A percentile compares a stretch with the other conserved stretches of the same genome.
Evolutionary conservation across 495 filamentous ascomycete species (phyloP).

Genomic region (Haplographium delicatum): DNA sequence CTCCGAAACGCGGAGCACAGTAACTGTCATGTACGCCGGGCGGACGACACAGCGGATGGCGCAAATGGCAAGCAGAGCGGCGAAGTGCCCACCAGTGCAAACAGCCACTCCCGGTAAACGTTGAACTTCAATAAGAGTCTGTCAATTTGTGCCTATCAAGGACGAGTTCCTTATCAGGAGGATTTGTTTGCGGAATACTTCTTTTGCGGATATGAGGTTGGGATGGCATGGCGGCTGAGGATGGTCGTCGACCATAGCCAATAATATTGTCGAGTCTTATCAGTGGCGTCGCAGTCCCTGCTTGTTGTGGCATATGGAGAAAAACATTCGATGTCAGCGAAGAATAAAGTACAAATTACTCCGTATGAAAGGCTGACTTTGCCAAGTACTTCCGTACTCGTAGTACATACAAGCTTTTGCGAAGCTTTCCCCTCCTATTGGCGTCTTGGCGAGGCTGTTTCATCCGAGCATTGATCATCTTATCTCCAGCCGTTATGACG

Average conservation of each 20-base stretch:
- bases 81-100: not conserved
- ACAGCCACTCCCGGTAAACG: not conserved
- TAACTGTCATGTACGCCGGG: too few species aligned
- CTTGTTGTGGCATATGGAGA: not conserved
- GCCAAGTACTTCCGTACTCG: too few species aligned
- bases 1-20: too few species aligned
- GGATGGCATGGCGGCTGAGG: not conserved
- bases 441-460: too few species aligned
- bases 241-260: not conserved
- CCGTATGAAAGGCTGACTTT: too few species aligned
- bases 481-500: too few species aligned
- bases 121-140: not conserved
- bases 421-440: too few species aligned
- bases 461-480: too few species aligned
- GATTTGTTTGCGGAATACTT: not conserved
- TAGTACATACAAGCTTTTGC: too few species aligned
- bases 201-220: not conserved
- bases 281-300: conserved; percentile 5
- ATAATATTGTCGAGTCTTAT: conserved; percentile 2
- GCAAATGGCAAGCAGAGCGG: not conserved
- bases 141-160: not conserved
- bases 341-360: too few species aligned
- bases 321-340: too few species aligned
- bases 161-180: not conserved
- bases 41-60: not conserved